A percentile compares a stretch with the other conserved stretches of the same genome.
Evolutionary conservation across 371 early-diverging fungal genomes (phyloP).

Genomic region (Nematocida parisii): DNA sequence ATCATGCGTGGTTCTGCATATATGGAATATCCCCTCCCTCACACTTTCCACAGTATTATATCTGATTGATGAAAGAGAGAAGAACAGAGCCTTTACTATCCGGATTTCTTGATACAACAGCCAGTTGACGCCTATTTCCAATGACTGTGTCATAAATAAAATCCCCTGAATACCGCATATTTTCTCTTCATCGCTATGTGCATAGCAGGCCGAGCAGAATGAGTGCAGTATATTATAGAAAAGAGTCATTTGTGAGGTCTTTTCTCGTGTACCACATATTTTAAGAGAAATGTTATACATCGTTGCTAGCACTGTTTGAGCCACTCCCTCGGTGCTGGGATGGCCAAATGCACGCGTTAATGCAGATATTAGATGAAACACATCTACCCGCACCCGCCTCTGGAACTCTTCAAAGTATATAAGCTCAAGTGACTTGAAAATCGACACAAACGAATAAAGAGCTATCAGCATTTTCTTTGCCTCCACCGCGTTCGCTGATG

Average conservation of each 20-base stretch:
- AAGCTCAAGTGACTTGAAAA: slow-evolving; percentile 51
- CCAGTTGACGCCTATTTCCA: slow-evolving; percentile 40
- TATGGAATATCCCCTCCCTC: slow-evolving; percentile 50
- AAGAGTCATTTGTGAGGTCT: slow-evolving; percentile 58
- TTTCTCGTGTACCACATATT: slow-evolving; percentile 47
- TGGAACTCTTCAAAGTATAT: slow-evolving; percentile 53
- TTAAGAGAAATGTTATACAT: slow-evolving; percentile 30
- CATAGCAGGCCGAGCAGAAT: slow-evolving; percentile 54
- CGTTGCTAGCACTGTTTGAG: slow-evolving; percentile 26
- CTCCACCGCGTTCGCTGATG: not conserved
- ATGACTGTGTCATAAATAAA: slow-evolving; percentile 39
- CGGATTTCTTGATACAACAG: slow-evolving; percentile 52
- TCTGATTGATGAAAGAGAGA: slow-evolving; percentile 14
- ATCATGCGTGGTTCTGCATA: slow-evolving; percentile 43
- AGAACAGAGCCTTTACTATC: slow-evolving; percentile 50
- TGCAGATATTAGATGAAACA: slow-evolving; percentile 15
- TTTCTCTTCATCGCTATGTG: slow-evolving; percentile 26
- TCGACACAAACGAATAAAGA: slow-evolving; percentile 34
- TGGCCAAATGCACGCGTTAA: slow-evolving; percentile 34
- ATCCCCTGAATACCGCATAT: slow-evolving; percentile 46
- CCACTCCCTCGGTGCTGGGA: slow-evolving; percentile 23
- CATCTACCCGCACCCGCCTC: slow-evolving; percentile 16
- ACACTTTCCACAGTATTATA: slow-evolving; percentile 38
- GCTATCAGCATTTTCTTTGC: slow-evolving; percentile 34
- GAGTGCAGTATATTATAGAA: slow-evolving; percentile 55